Base-by-base conservation (phyloP, 2,329 filamentous ascomycete genomes). In the Hypoxylon sp. region DNA sequence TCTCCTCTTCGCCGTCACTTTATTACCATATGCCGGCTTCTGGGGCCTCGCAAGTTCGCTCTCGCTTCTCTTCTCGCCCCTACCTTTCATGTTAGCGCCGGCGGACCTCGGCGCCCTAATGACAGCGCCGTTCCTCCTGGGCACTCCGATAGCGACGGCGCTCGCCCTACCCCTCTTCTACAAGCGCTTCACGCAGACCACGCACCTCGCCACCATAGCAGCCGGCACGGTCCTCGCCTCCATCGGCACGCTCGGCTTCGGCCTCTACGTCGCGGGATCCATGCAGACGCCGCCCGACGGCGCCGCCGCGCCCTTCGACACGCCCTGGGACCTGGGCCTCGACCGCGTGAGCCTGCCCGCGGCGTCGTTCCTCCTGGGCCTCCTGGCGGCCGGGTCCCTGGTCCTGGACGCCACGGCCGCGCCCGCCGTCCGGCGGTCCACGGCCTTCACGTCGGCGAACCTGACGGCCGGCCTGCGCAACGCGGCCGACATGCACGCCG, bases 391-490 rank as follows among this genome's bases (percentile, higher is more conserved):
- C 0, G 83, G 81, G 19, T 73, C 74, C 0, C 71, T 77, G 24
- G 68, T 76, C 1, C 73, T 85, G 5, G 79, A 82, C 55, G 75
- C 77, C 2, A 77, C 79, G 0, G 75, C 77, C 1, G 72, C 75
- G 2, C 81, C 82, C 1, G 70, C 82, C 24, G 76, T 85, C 46
- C 75, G 77, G 24, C 76, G 79, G n/a, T 84, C 82, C 30, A 80
- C 82, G 6, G 79, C 80, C 47, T 85, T 82, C 64, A 85, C 82
- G 0, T 80, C 78, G 2, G 77, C 80, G 5, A 84, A 79, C 70
- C 75, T 84, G 22, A 75, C 75, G n/a, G 74, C 80, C 11, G 78
- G 79, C 22, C 76, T 83, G 54, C 79, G 82, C 28, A 82, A 78
- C 68, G 80, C 79, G 15, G 77, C 77, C 13, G 82, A 85, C 66